Base-by-base conservation (phyloP, 441 rosid species). In the Croton laevigatus region DNA sequence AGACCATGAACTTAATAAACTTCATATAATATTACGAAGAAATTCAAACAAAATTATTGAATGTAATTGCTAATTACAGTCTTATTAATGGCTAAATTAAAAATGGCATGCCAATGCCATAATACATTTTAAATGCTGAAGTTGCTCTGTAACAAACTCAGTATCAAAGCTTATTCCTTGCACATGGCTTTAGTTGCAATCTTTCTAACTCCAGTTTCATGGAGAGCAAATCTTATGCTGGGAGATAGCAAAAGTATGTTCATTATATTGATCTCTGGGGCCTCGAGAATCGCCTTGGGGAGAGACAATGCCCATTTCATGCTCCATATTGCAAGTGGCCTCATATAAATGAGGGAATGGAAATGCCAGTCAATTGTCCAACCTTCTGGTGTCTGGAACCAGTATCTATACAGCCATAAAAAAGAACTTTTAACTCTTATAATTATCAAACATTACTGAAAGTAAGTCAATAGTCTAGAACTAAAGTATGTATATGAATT, bases 301-400 rank as follows among this genome's bases (percentile, higher is more conserved):
- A 83, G 79, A 0, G 96, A 79, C 42, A 92, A 82, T 10, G 99
- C 98, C 88, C 90, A 92, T 46, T 95, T 98, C 99, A 95, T 95
- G 57, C 97, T 87, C 99, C 99, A 95, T 49, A 95, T 95, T 20
- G 98, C 80, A 4, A 92, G 90, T 3, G 99, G 99, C 77, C 99
- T 92, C 99, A 92, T 94, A 71, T 95, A 95, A 71, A 88, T 87
- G 55, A 95, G 88, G 62, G 99, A 95, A 65, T 98, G 77, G 73
- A 83, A 95, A 64, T 89, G 93, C 53, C 98, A 97, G 6, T 86
- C 99, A 13, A 67, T 82, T 51, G 96, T 88, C 99, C 99, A 95
- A 11, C 76, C 99, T 81, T 95, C 99, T 0, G 99, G 99, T n/a
- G 94, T 92, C 81, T 95, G 99, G 84, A 95, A 95, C 96, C 93